Evolutionary conservation across 1,284 basidiomycete species (phyloP).

Genomic region (Anthracocystis walkeri): DNA sequence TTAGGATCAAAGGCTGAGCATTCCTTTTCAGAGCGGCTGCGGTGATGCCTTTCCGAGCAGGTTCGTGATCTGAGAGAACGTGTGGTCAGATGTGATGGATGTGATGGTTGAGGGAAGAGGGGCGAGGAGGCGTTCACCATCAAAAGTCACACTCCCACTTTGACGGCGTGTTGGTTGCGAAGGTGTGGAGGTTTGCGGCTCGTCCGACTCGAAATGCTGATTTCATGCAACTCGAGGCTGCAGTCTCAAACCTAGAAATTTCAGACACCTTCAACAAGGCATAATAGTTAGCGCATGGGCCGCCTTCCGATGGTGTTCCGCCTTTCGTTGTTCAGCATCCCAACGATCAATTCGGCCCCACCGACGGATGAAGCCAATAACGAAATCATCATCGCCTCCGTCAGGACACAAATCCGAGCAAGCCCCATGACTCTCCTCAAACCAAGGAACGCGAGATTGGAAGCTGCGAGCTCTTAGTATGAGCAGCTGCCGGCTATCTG

Average conservation of each 20-base stretch:
- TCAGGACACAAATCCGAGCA: too few species aligned
- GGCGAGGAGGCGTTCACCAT: background rate
- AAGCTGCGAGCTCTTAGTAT: background rate
- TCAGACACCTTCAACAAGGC: background rate
- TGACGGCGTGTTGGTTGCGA: background rate
- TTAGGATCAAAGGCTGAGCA: background rate
- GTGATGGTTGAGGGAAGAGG: background rate
- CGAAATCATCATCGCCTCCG: too few species aligned
- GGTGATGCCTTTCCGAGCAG: background rate
- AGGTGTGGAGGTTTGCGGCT: constrained; percentile 18
- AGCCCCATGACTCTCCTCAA: background rate
- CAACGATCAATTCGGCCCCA: background rate
- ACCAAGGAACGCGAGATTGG: background rate
- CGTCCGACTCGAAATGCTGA: constrained; percentile 3
- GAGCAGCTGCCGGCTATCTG: background rate
- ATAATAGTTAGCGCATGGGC: constrained; percentile 4
- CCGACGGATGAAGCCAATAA: background rate
- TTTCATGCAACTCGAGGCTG: too few species aligned
- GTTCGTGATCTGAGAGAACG: background rate
- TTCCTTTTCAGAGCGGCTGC: constrained; percentile 6
- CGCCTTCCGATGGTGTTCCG: background rate
- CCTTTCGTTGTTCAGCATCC: background rate
- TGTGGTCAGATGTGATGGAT: background rate
- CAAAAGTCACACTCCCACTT: constrained; percentile 1
- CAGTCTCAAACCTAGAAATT: background rate